A percentile compares a stretch with the other conserved stretches of the same genome.
Conservation (phyloP, 73 alveolate genomes). For the Tetrahymena thermophila region DNA sequence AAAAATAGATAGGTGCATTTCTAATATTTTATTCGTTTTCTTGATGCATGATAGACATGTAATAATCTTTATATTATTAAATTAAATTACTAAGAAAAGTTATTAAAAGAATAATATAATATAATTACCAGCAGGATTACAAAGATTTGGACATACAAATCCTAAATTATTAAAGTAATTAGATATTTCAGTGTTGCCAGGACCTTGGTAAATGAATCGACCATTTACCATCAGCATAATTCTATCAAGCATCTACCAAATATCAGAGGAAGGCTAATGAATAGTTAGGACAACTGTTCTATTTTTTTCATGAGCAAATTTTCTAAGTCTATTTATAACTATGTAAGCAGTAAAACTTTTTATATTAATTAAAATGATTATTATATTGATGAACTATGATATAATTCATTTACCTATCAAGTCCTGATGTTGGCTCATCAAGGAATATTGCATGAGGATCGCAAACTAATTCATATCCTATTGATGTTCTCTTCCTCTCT, state of each 20-base stretch:
- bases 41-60: background rate
- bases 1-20: background rate
- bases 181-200: background rate
- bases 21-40: background rate
- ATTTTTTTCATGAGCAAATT: constrained; percentile 29
- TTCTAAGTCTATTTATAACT: background rate
- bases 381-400: background rate
- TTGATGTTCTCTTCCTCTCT: constrained; percentile 39
- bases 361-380: background rate
- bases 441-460: constrained; percentile 20
- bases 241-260: constrained; percentile 48
- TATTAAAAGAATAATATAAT: background rate
- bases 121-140: constrained; percentile 37
- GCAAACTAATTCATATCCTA: constrained; percentile 36
- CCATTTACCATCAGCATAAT: constrained; percentile 49
- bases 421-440: constrained; percentile 29
- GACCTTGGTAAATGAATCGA: constrained; percentile 42
- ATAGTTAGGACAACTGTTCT: constrained; percentile 56
- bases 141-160: constrained; percentile 18
- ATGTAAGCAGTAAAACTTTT: background rate
- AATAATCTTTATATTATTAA: background rate
- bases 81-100: background rate
- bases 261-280: constrained; percentile 61
- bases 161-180: constrained; percentile 26
- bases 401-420: background rate